Evolutionary conservation across 2,329 filamentous ascomycete species (phyloP), one percentile per base, ranked within the genome.

Genomic region (Zymoseptoria crescenta): DNA sequence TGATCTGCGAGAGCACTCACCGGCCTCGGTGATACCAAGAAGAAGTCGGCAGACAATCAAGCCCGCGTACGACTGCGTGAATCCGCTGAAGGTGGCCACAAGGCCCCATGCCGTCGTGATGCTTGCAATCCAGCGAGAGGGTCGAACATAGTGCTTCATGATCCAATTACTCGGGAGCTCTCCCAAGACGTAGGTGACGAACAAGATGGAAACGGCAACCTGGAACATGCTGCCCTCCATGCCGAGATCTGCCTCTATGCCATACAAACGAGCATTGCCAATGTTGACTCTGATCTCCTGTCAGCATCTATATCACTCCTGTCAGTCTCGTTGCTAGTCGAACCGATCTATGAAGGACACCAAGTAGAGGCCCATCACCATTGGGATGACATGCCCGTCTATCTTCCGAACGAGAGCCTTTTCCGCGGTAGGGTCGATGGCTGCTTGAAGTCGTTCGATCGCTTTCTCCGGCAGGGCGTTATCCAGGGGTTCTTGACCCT

Each of bases 311-410:
- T 16, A 2, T 10, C 3, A 50, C 20, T 27, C 50, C 8, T n/a
- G 50, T 6, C 21, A 30, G 20, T 29, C 20, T 13, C 13, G n/a
- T 16, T 13, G 4, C 13, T 20, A 49, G 20, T 75, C 78, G 70
- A 68, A 84, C 81, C 87, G 79, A 70, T 90, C 88, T 6, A 91
- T 74, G 69, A 91, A 91, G 65, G 84, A 87, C 66, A 91, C 84
- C 16, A 91, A 78, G 69, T 92, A 92, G 16, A 88, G 73, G 6
- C 81, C 70, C 81, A 87, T 87, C 8, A 88, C 76, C 20, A 87
- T 75, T 1, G 86, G 86, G 16, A 89, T 79, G 24, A 89, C 77
- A 67, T 81, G 77, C 16, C 77, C 60, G 70, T 89, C 86, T 41
- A 88, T 72, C 71, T 87, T 88, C 58, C 82, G 77, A 49, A 88